phyloP scores from a whole-genome alignment of 768 basidiomycete genomes.

The Saitozyma podzolica region DNA sequence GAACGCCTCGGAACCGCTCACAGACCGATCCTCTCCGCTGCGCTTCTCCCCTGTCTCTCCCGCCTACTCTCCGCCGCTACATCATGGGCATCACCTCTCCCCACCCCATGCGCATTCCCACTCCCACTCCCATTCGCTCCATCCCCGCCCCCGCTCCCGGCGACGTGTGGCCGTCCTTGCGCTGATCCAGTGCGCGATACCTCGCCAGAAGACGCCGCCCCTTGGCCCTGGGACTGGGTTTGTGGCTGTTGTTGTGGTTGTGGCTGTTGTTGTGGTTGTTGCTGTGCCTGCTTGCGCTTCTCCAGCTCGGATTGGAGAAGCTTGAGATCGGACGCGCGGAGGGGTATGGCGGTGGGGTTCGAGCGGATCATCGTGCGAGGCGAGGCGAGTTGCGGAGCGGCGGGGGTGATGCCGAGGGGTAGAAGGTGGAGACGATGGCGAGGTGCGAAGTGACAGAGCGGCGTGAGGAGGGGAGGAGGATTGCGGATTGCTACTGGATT shows the following conservation, averaged over 20 bases:
- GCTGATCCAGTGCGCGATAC: background rate
- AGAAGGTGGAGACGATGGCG: background rate
- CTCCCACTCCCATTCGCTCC: background rate
- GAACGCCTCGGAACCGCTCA: background rate
- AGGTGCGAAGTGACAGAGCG: background rate
- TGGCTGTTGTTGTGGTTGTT: background rate
- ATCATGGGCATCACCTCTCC: conserved; percentile 8
- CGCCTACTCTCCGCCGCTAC: conserved; percentile 12
- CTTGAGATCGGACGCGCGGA: conserved; percentile 41
- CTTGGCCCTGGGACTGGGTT: background rate
- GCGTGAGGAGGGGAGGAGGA: too few relatives aligned
- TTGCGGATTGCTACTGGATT: too few relatives aligned
- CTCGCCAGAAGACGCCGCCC: background rate
- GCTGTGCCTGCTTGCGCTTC: conserved; percentile 20
- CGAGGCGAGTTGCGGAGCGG: too few relatives aligned
- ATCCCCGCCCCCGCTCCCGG: conserved; percentile 1
- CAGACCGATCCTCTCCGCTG: conserved; percentile 42
- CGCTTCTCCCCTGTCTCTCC: conserved; percentile 27
- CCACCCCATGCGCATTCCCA: background rate
- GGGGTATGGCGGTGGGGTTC: conserved; percentile 45
- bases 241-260: background rate
- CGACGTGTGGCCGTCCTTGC: background rate
- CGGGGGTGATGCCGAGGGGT: too few relatives aligned
- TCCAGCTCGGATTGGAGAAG: conserved; percentile 39
- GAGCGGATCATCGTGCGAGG: conserved; percentile 39